phyloP scores from a whole-genome alignment of 768 basidiomycete genomes.

The Collybiopsis confluens region DNA sequence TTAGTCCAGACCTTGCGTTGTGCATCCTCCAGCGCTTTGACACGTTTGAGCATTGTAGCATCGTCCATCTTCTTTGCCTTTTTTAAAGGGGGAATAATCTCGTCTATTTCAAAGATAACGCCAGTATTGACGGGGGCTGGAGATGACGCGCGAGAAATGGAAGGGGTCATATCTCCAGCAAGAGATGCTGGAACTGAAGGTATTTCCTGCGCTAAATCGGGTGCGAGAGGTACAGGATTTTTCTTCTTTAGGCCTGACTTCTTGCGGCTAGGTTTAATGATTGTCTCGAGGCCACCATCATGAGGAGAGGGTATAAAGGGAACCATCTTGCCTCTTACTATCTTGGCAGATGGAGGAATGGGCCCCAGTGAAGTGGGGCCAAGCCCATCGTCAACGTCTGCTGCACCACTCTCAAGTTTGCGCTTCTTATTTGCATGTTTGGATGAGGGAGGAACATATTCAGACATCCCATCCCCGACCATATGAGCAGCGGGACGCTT shows the following conservation, averaged over 20 bases:
- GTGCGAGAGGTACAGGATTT: slow-evolving; percentile 39
- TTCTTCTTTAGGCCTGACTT: slow-evolving; percentile 57
- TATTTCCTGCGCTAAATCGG: slow-evolving; percentile 48
- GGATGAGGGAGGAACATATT: slow-evolving; percentile 30
- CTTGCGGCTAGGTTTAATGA: slow-evolving; percentile 51
- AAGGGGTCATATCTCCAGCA: slow-evolving; percentile 69
- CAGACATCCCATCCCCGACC: slow-evolving; percentile 59
- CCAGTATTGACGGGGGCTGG: slow-evolving; percentile 55
- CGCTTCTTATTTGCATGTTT: slow-evolving; percentile 58
- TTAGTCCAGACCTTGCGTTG: slow-evolving; percentile 89
- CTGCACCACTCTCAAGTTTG: slow-evolving; percentile 45
- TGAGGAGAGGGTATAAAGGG: slow-evolving; percentile 28
- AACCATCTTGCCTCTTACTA: slow-evolving; percentile 1
- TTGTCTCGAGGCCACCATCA: slow-evolving; percentile 58
- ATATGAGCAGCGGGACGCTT: slow-evolving; percentile 47
- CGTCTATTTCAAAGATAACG: slow-evolving; percentile 70
- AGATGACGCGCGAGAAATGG: slow-evolving; percentile 65
- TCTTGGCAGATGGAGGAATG: slow-evolving; percentile 1
- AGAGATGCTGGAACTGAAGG: slow-evolving; percentile 52
- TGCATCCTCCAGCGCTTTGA: slow-evolving; percentile 75
- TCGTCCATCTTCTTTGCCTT: slow-evolving; percentile 78
- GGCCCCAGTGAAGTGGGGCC: slow-evolving; percentile 19
- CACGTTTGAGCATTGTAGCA: slow-evolving; percentile 63
- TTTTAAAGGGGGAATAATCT: slow-evolving; percentile 64
- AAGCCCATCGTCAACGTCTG: slow-evolving; percentile 39